Conservation (phyloP, 2,329 filamentous ascomycete species). For the Aureobasidium sp. region DNA sequence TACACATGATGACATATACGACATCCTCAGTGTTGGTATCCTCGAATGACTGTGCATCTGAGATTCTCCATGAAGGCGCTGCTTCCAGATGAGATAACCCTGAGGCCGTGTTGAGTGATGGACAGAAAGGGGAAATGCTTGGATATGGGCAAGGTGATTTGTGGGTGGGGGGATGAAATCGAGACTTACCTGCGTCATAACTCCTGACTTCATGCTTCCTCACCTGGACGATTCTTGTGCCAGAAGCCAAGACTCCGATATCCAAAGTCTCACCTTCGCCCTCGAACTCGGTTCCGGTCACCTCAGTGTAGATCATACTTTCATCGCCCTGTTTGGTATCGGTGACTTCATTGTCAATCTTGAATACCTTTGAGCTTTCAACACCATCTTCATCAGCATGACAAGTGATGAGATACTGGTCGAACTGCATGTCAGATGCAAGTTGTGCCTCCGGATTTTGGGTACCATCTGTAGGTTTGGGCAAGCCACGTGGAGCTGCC, state of each 20-base stretch:
- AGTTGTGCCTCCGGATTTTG: conserved; percentile 32
- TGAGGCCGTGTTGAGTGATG: neutral
- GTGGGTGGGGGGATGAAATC: neutral
- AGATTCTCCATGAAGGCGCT: neutral
- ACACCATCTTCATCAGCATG: conserved; percentile 57
- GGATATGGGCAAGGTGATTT: conserved; percentile 1
- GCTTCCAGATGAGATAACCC: neutral
- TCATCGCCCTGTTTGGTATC: conserved; percentile 55
- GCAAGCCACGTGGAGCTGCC: conserved; percentile 32
- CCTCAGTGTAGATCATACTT: conserved; percentile 30
- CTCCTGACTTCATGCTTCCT: conserved; percentile 78
- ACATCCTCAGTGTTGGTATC: neutral
- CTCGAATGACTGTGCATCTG: neutral
- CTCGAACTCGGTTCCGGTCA: conserved; percentile 84
- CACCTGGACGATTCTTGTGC: conserved; percentile 78
- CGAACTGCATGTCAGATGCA: conserved; percentile 51
- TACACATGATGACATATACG: conserved; percentile 4
- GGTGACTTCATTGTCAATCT: conserved; percentile 45
- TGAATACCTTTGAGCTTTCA: conserved; percentile 72
- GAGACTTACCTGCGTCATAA: conserved; percentile 72
- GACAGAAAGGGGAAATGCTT: neutral
- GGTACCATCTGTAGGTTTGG: conserved; percentile 36
- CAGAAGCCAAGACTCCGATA: conserved; percentile 71
- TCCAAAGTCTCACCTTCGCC: conserved; percentile 80
- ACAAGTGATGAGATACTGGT: conserved; percentile 76